Evolutionary conservation across 768 basidiomycete species (phyloP).

Genomic region (Coprinellus aureogranulatus): DNA sequence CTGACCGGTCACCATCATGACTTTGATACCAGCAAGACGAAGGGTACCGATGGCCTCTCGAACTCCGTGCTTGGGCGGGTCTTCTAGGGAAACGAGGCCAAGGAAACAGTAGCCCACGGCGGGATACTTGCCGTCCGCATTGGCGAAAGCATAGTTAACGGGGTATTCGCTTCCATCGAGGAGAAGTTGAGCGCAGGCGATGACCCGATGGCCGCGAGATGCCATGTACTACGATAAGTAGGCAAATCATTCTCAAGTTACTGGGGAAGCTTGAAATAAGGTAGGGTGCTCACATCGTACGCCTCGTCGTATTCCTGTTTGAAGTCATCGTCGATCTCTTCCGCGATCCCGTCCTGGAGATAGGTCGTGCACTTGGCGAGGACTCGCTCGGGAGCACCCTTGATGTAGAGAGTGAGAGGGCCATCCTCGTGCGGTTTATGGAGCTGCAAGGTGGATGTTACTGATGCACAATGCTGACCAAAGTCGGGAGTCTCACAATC

Average conservation of each 20-base stretch:
- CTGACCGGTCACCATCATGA: slow-evolving; percentile 73
- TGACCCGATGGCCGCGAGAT: slow-evolving; percentile 71
- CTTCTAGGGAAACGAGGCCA: slow-evolving; percentile 64
- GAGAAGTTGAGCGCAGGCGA: slow-evolving; percentile 64
- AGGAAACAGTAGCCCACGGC: slow-evolving; percentile 59
- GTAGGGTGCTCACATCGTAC: slow-evolving; percentile 45
- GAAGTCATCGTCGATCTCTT: slow-evolving; percentile 58
- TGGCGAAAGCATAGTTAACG: slow-evolving; percentile 48
- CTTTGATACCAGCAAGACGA: slow-evolving; percentile 68
- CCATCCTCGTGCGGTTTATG: slow-evolving; percentile 54
- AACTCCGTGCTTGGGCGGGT: slow-evolving; percentile 70
- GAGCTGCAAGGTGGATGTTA: slow-evolving; percentile 33
- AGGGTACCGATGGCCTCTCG: slow-evolving; percentile 71
- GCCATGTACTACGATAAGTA: slow-evolving; percentile 58
- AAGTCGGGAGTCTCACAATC: slow-evolving; percentile 42
- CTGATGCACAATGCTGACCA: not conserved
- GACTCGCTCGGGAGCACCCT: slow-evolving; percentile 70
- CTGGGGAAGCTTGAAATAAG: no score
- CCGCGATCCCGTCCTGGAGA: slow-evolving; percentile 46
- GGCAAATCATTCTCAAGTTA: no score
- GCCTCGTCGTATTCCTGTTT: slow-evolving; percentile 53
- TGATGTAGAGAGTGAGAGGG: slow-evolving; percentile 53
- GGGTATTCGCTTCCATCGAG: slow-evolving; percentile 51
- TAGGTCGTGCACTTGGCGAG: slow-evolving; percentile 62
- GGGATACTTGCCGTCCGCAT: slow-evolving; percentile 53